Base-by-base conservation (phyloP, 2,329 filamentous ascomycete species). In the Colletotrichum sublineola region DNA sequence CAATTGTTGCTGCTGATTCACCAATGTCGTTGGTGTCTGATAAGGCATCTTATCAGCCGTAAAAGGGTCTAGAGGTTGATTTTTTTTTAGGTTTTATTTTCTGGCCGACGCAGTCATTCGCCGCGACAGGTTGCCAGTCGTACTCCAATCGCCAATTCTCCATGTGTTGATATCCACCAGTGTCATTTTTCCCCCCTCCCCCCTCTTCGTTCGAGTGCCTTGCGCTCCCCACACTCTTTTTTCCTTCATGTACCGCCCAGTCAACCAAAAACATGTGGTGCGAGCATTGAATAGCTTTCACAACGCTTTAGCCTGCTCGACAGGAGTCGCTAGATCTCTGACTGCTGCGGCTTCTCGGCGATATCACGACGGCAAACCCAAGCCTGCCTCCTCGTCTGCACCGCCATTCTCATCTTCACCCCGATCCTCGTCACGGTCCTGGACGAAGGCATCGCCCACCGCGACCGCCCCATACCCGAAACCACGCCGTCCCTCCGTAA, bases 111-210 rank as follows among this genome's bases (percentile, higher is more conserved):
- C 24, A 71, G 68, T 71, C 68, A 63, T 40, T 72, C 53, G 58
- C 69, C 68, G 15, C 36, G 38, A 68, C 61, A 44, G 3, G 61
- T 69, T 44, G 18, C 48, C 42, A 14, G 1, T 33, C 52, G 1
- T 42, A 15, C 36, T 63, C 48, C 33, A 40, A 53, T 36, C n/a
- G 33, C 20, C 24, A 55, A 63, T 68, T 61, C 63, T 60, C 53
- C 31, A 72, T 64, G 69, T 72, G 44, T 69, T 72, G 66, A 72
- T 72, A 72, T 72, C 69, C 69, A 72, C 69, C 64, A 38, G n/a
- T 40, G 31, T 38, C 24, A 42, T 58, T 50, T 64, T 68, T 29
- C 42, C 58, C 63, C 40, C 9, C 7, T 9, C 36, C 46, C 58
- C 29, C 7, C 9, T 18, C 31, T 55, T 53, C 38, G 36, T 38